Evolutionary conservation across 1,284 basidiomycete species (phyloP), one percentile per base, ranked within the genome.

Genomic region (Cystobasidiaceae sp.): DNA sequence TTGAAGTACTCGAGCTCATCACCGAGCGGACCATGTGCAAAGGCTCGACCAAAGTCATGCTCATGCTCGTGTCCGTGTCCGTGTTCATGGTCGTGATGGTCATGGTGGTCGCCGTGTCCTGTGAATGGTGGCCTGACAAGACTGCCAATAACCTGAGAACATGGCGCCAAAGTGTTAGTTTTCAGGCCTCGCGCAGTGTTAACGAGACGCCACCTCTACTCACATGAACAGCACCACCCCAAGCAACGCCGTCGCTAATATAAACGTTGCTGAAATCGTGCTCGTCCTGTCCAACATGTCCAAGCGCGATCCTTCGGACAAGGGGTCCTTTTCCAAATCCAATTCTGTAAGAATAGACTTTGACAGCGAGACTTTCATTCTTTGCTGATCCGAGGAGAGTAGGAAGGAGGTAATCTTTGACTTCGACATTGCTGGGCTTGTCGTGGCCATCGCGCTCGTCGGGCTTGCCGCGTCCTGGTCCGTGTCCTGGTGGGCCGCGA

Each of bases 331-430:
- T 64, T 11, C 69, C 72, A n/a, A 68, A 66, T 6, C 48, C 64
- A 28, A 45, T 39, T 28, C 69, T 68, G 54, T 68, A 73, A 50
- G 61, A 54, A 21, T 74, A 66, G 28, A 74, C 70, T 23, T 63
- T 69, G n/a, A 73, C 60, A 27, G 65, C 46, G 51, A 74, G 69
- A 3, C 70, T 70, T n/a, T 71, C 71, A 32, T 73, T 72, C 44
- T 60, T 45, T 41, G 66, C 67, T 17, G 63, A 49, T 11, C 70
- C 67, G 37, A 74, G 66, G 28, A 74, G 66, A 1, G 74, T 74
- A 7, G 70, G 71, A 17, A 74, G 69, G 27, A 49, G 52, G 49
- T 73, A 71, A 43, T 69, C 66, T 8, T 70, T 73, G 6, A 73
- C 59, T 49, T 72, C 71, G 32, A 54, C 70, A 30, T 66, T 52